Base-by-base conservation (phyloP, 192 early-diverging fungal species). In the Backusella morwellensis region DNA sequence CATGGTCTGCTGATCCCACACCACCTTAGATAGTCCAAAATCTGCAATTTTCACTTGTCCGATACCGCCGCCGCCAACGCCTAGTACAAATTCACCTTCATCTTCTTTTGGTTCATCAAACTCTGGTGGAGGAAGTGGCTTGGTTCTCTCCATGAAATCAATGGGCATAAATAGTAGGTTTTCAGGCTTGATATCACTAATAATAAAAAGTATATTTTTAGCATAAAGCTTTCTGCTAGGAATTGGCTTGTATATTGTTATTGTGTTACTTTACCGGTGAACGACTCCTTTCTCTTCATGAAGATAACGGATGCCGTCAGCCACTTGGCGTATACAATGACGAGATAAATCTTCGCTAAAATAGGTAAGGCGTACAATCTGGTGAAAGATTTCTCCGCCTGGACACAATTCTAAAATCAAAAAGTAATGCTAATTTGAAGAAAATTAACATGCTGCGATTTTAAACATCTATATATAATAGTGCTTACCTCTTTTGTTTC, bases 121-220 rank as follows among this genome's bases (percentile, higher is more conserved):
- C 26, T 91, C 92, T 29, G 73, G 72, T 3, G 42, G 40, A 29
- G 42, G 70, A 7, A 34, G 14, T 0, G 93, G 89, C 4, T 63
- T 63, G 15, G 11, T 34, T 8, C 77, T 66, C 34, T 78, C 71
- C 50, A 88, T 86, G n/a, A 93, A 85, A 0, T 92, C 87, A 41
- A 93, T 93, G 23, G 91, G 86, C 68, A 90, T 90, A 84, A 94
- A 93, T 14, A 93, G 81, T 59, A 97, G 86, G 82, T 98, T 98
- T 78, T 98, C 97, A 23, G 93, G 93, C 86, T 98, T 98, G 71
- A 98, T 95, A 81, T 98, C 97, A 41, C 97, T 88, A 74, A 29
- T 12, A 26, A 0, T 40, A 70, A 19, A 6, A 3, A 17, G n/a
- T 3, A 11, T 35, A 42, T 26, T 14, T 23, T 63, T 63, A 63